Evolutionary conservation across 139 green algal genomes (phyloP), one percentile per base, ranked within the genome.

Genomic region (Cymbomonas tetramitiformis): DNA sequence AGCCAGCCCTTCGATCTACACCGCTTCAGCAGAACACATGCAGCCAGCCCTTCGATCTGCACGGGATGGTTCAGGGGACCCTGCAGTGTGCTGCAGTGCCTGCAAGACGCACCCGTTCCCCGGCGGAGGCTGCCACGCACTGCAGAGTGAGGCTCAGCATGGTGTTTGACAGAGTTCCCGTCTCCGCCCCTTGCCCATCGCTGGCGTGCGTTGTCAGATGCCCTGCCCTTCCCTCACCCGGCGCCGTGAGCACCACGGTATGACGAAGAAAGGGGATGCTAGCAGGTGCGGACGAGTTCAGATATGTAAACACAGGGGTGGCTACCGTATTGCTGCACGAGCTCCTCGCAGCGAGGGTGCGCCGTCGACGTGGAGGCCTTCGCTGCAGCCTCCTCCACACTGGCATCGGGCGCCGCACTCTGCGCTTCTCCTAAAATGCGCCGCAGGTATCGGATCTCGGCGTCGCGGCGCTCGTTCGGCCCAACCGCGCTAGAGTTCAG

Each of bases 371-470:
- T 15, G 12, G 36, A 12, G 36, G 12, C 36, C 41, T 50, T 23
- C 5, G 41, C 6, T 23, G 26, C 41, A 21, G 7, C 33, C 1
- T 18, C 3, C 3, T 30, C 52, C 1, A 26, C 30, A 10, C 29
- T 24, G 31, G n/a, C 23, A 1, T 3, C 1, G 2, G 30, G 19
- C 3, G 1, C 29, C 48, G 48, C 9, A 1, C 15, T 40, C 6
- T 34, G 26, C 10, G 40, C 48, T 10, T 30, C 18, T 3, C 21
- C 26, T 6, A 60, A 2, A 10, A 49, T 25, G 5, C 26, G 23
- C 12, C 52, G 52, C 33, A 60, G 38, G 4, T 60, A 60, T 36
- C 52, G 52, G 38, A 60, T 60, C 26, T 60, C 52, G 8, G 19
- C 26, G 5, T 60, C 52, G 10, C 36, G 48, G 2, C 52, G 28